Conservation (phyloP, 495 filamentous ascomycete genomes). For the Talaromyces borbonicus region DNA sequence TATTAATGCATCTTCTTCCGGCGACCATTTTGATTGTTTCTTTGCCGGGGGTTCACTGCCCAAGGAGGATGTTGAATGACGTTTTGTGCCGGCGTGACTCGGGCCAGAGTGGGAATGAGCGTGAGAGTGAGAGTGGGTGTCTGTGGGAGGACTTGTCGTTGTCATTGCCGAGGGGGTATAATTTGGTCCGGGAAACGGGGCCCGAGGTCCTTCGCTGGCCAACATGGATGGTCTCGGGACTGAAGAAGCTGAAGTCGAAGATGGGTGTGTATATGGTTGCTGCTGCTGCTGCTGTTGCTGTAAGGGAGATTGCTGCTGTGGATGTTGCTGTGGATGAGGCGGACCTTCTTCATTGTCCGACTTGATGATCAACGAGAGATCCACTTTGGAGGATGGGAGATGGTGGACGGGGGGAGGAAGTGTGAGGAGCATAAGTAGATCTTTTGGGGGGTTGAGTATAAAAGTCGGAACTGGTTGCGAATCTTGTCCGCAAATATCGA, state of each 20-base stretch:
- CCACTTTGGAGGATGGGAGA: slow-evolving; percentile 59
- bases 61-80: slow-evolving; percentile 22
- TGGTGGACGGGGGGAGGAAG: slow-evolving; percentile 35
- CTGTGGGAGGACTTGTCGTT: slow-evolving; percentile 42
- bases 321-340: slow-evolving; percentile 13
- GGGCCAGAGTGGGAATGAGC: too few relatives aligned
- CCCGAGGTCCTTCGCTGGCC: slow-evolving; percentile 15
- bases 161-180: slow-evolving; percentile 15
- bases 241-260: slow-evolving; percentile 15
- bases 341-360: slow-evolving; percentile 68
- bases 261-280: background rate
- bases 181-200: slow-evolving; percentile 9
- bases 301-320: slow-evolving; percentile 3
- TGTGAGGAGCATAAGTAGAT: slow-evolving; percentile 46
- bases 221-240: slow-evolving; percentile 14
- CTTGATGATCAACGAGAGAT: slow-evolving; percentile 79
- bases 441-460: slow-evolving; percentile 9
- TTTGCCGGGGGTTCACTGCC: slow-evolving; percentile 65
- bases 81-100: slow-evolving; percentile 5
- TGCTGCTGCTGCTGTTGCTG: slow-evolving; percentile 9
- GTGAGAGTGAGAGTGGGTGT: too few relatives aligned
- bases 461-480: too few relatives aligned
- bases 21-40: slow-evolving; percentile 93
- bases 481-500: too few relatives aligned
- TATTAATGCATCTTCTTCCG: slow-evolving; percentile 81